phyloP scores from a whole-genome alignment of 805 yeast genomes.

The Kodamaea jinghongensis region DNA sequence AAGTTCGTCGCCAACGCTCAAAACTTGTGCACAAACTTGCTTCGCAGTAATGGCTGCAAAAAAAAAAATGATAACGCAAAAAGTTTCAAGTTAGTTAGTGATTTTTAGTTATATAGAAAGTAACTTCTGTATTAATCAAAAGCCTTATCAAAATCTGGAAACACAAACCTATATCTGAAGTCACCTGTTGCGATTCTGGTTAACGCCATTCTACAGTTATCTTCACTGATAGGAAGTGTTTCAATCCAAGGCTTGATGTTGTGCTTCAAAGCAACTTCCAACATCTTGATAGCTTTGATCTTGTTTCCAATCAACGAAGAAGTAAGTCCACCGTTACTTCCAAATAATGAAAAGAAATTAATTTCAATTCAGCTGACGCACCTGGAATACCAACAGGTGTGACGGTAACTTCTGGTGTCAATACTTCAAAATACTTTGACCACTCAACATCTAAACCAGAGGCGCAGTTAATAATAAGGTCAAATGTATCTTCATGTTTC shows the following conservation, averaged over 20 bases:
- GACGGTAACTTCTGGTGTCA: conserved; percentile 21
- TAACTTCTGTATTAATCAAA: conserved; percentile 19
- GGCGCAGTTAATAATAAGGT: conserved; percentile 50
- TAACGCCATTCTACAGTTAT: conserved; percentile 30
- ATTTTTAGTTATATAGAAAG: no score
- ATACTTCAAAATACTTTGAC: conserved; percentile 17
- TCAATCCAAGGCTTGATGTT: conserved; percentile 33
- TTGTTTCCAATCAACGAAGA: conserved; percentile 33
- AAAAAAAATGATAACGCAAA: no score
- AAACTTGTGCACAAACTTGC: no score
- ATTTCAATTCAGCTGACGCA: conserved; percentile 16
- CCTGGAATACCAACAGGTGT: conserved; percentile 28
- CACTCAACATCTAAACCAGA: conserved; percentile 23
- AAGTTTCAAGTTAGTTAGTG: neutral
- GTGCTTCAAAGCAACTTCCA: conserved; percentile 34
- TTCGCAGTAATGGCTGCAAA: no score
- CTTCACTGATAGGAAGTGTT: conserved; percentile 31
- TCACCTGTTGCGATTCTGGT: conserved; percentile 29
- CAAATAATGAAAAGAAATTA: conserved; percentile 20
- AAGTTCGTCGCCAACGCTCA: no score
- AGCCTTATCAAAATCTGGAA: conserved; percentile 52
- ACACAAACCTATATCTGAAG: conserved; percentile 50
- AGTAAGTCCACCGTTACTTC: conserved; percentile 24
- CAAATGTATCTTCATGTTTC: conserved; percentile 28
- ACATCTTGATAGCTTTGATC: conserved; percentile 33